Conservation (phyloP, 2,329 filamentous ascomycete genomes). For the Zymoseptoria crescenta region DNA sequence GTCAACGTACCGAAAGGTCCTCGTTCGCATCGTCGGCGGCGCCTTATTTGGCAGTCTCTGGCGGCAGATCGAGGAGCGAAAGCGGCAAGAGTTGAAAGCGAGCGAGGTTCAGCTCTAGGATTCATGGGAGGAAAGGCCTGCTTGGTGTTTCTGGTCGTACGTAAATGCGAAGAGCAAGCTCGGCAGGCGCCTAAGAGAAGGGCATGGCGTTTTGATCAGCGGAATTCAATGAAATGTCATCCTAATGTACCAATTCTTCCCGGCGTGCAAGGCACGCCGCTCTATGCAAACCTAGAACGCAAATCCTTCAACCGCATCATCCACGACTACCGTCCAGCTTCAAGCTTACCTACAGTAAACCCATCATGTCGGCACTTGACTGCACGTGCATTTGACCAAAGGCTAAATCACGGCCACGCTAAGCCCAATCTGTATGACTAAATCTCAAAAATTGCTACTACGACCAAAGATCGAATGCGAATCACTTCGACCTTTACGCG, state of each 20-base stretch:
- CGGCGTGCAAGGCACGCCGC: background rate
- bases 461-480: background rate
- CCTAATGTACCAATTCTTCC: conserved; percentile 6
- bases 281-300: background rate
- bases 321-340: no score
- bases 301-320: background rate
- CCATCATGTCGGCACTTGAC: background rate
- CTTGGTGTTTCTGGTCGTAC: background rate
- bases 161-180: background rate
- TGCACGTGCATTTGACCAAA: background rate
- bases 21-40: conserved; percentile 6
- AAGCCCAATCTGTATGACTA: background rate
- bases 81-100: conserved; percentile 11
- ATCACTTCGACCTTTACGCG: background rate
- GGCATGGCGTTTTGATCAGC: conserved; percentile 18
- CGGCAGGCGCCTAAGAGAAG: conserved; percentile 1
- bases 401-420: background rate
- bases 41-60: conserved; percentile 4
- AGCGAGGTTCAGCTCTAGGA: background rate
- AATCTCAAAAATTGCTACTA: background rate
- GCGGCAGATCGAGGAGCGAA: conserved; percentile 16
- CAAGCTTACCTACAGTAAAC: no score
- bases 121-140: background rate
- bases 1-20: conserved; percentile 8
- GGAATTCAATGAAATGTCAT: conserved; percentile 13